Evolutionary conservation across 257 asterid genomes (phyloP).

Genomic region (Ajuga chamaepitys): DNA sequence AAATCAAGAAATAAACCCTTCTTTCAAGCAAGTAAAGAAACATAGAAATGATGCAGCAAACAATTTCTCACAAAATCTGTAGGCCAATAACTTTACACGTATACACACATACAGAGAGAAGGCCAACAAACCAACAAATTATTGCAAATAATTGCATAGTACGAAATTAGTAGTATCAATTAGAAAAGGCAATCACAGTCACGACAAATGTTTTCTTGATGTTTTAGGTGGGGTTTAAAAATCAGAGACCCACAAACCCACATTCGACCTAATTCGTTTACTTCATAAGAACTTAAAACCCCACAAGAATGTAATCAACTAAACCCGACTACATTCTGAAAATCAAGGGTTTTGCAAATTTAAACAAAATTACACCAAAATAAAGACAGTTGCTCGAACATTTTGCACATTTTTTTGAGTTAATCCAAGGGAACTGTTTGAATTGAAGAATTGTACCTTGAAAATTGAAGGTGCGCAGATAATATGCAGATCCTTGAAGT

Average conservation of each 20-base stretch:
- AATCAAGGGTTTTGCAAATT: constrained; percentile 13
- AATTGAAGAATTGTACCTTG: constrained; percentile 18
- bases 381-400: not conserved
- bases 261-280: constrained; percentile 14
- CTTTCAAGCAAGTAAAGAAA: not conserved
- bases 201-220: not conserved
- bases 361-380: not conserved
- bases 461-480: not conserved
- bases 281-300: not conserved
- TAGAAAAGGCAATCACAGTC: constrained; percentile 1
- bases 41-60: not conserved
- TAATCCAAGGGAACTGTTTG: not conserved
- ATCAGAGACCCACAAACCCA: constrained; percentile 15
- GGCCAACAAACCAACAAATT: not conserved
- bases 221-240: not conserved
- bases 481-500: constrained; percentile 27
- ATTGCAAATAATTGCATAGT: not conserved
- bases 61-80: not conserved
- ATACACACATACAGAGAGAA: not conserved
- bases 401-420: not conserved
- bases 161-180: not conserved
- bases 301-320: not conserved
- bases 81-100: not conserved
- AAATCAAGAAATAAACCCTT: not conserved
- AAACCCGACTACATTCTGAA: constrained; percentile 7